These are phyloP conservation scores for Colletotrichum cuscutae DNA, from an alignment of 2,329 filamentous ascomycete species.

Conservation along the genomic window DNA sequence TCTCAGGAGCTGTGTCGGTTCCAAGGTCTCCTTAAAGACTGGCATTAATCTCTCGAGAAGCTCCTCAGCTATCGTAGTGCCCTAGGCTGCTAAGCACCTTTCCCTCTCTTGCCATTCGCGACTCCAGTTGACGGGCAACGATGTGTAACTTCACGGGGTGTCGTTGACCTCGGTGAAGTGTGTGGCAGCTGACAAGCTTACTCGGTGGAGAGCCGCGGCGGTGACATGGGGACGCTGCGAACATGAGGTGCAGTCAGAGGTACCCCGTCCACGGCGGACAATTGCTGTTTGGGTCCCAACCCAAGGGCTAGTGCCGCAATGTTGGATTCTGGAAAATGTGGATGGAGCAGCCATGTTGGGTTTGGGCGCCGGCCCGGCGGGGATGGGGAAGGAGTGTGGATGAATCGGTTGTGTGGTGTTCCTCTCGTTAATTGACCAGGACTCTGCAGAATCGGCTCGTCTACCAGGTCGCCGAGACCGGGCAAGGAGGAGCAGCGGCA, in stretches of 20 bases:
- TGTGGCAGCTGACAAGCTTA: slow-evolving; percentile 33
- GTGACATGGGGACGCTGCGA: slow-evolving; percentile 32
- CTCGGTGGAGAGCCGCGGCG: slow-evolving; percentile 32
- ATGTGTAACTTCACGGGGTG: slow-evolving; percentile 28
- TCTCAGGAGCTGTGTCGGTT: slow-evolving; percentile 35
- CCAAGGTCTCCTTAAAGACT: slow-evolving; percentile 30
- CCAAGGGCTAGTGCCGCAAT: slow-evolving; percentile 30
- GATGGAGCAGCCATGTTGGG: slow-evolving; percentile 31
- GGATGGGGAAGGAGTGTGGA: slow-evolving; percentile 14
- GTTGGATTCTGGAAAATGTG: slow-evolving; percentile 35
- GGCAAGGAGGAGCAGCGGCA: slow-evolving; percentile 22
- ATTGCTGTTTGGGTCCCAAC: slow-evolving; percentile 10
- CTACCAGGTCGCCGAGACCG: slow-evolving; percentile 25
- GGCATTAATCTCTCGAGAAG: slow-evolving; percentile 34
- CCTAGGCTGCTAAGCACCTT: slow-evolving; percentile 26
- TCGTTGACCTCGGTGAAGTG: slow-evolving; percentile 33
- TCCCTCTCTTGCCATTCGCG: slow-evolving; percentile 31
- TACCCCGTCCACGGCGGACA: slow-evolving; percentile 23
- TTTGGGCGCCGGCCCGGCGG: slow-evolving; percentile 31
- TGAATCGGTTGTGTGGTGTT: not conserved
- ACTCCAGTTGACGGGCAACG: slow-evolving; percentile 24
- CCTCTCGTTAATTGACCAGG: slow-evolving; percentile 19
- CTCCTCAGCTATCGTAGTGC: slow-evolving; percentile 3
- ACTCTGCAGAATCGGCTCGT: slow-evolving; percentile 27
- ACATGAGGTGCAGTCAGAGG: slow-evolving; percentile 27